Evolutionary conservation across 441 rosid genomes (phyloP), one percentile per base, ranked within the genome.

Genomic region (Kokia cookei): DNA sequence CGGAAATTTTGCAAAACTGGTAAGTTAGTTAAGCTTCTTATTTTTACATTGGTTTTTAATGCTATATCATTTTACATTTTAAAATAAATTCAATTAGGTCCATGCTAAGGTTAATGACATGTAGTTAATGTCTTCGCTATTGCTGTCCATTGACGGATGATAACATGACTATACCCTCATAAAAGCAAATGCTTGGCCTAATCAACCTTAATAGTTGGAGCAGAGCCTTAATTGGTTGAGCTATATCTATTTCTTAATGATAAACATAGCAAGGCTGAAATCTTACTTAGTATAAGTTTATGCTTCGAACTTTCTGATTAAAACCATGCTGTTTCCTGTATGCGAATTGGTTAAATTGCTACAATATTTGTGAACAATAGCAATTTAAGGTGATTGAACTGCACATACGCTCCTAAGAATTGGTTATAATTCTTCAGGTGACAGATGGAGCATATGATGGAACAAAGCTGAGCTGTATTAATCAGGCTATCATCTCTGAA

Each of bases 1-100:
- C 1, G 99, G 98, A 73, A 95, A 93, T 81, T 84, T 95, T 1
- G 91, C 89, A 74, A 95, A 95, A 86, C 92, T 89, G 99, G 98
- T 95, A 93, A 90, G 97, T 97, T 89, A 90, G 86, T 88, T 84
- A 76, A 82, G 81, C 80, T 83, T 82, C 85, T 78, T 77, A 14
- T 47, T 32, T 10, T 10, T 67, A 9, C 24, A 50, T n/a, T 50
- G 24, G 43, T 29, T 67, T 47, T 66, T 27, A 15, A 48, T 27
- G 59, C 59, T 9, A 26, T 66, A 29, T n/a, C 59, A 3, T 27
- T 48, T 68, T 45, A 26, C 22, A 26, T 14, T 13, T 50, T 50
- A 10, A 29, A 48, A 50, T 8, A 68, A 19, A 26, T 66, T 45
- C 55, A 65, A 22, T 24, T 26, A 45, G 71, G 55, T 47, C 37